Conservation (phyloP, 306 rosid species). For the Trichosanthes truncata region DNA sequence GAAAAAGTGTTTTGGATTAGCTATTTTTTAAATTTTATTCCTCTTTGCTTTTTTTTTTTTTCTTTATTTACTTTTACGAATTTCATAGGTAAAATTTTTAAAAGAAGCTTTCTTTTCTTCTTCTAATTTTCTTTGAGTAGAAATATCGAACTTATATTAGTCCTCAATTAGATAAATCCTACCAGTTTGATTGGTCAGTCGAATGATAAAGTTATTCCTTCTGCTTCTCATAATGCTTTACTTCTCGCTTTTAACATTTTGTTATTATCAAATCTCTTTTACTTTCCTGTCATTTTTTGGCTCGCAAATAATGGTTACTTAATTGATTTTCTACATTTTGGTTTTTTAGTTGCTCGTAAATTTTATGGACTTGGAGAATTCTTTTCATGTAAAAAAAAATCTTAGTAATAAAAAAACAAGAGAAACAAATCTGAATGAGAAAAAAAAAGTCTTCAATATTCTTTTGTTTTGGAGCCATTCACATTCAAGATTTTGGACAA, state of each 20-base stretch:
- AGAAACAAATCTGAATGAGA: no score
- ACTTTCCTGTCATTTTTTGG: neutral
- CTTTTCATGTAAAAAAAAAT: neutral
- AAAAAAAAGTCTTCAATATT: no score
- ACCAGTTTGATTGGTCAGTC: neutral
- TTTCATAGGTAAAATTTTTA: neutral
- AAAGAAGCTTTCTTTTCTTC: no score
- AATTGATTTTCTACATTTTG: neutral
- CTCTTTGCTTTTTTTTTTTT: neutral
- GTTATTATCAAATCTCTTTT: neutral
- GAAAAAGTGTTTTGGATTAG: neutral
- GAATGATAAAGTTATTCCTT: no score
- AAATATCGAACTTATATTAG: neutral
- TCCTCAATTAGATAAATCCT: neutral
- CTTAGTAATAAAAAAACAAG: no score
- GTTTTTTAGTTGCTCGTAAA: neutral
- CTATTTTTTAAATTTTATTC: neutral
- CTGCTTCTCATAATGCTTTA: no score
- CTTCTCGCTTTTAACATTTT: no score
- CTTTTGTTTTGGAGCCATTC: neutral
- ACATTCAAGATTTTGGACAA: no score
- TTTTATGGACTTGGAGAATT: no score
- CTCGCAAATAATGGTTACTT: neutral
- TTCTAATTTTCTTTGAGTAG: neutral
- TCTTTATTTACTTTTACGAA: neutral